Evolutionary conservation across 2,329 filamentous ascomycete genomes (phyloP), one percentile per base, ranked within the genome.

Genomic region (Orbilia javanica): DNA sequence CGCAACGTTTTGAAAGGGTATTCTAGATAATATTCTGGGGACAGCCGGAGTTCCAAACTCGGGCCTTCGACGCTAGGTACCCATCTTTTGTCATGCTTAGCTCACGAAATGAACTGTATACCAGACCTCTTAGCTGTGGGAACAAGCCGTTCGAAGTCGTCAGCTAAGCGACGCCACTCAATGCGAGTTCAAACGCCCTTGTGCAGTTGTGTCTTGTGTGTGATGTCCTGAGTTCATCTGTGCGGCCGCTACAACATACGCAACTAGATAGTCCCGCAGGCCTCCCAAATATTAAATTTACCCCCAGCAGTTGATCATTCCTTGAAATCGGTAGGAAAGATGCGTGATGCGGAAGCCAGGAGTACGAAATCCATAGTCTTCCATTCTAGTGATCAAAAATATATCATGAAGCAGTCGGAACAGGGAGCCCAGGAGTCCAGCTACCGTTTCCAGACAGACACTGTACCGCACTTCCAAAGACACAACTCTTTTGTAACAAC

Each of bases 361-460:
- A 72, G 74, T 62, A 62, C 68, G 34, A 39, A 27, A 65, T 36
- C 66, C 46, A 67, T 46, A 39, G 15, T 62, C 22, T 52, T 67
- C 25, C 44, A 46, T 50, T 53, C 62, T 31, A 34, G 68, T 64
- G 31, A 29, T 57, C 25, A 46, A 62, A 76, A 55, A 57, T 63
- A 69, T 62, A 69, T 50, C 62, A 63, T 39, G 27, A 22, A 46
- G 27, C 22, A 62, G 67, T 64, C 44, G 50, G 63, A 44, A 63
- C 67, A 67, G 74, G 74, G 67, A 78, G 57, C 22, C 60, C 67
- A 78, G 62, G 74, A 72, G 52, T 60, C 13, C 18, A 39, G 20
- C 67, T 36, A 31, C 42, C 60, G 31, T 29, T 71, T 63, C 36
- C 25, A 53, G 39, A 11, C 42, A 27, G 7, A 20, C 42, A 18